Evolutionary conservation across 2,329 filamentous ascomycete species (phyloP), one percentile per base, ranked within the genome.

Genomic region (Clonostachys rosea): DNA sequence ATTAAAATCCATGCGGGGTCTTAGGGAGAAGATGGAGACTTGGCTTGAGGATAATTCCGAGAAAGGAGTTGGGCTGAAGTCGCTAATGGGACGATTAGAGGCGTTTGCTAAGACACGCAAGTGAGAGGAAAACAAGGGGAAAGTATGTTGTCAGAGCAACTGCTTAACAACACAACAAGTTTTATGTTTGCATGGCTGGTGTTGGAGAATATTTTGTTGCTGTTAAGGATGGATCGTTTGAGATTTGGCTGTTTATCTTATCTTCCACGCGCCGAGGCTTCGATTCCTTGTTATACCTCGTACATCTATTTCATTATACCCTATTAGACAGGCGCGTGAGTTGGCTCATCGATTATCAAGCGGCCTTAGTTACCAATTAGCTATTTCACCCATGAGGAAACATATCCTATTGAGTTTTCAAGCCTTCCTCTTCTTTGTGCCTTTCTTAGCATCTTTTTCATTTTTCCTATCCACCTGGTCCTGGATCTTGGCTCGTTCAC

Each of bases 41-140:
- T 95, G 89, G 86, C 69, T 97, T 47, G 84, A 87, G 67, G 76
- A 64, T 10, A 94, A 95, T 64, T 87, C 86, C 54, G 91, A 96
- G 71, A 86, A 84, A 59, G 91, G 91, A 0, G 69, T 87, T 59
- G 67, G 89, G 43, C 73, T 96, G 59, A 86, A 89, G 65, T 81
- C 74, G 20, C 69, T 84, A 35, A 74, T 95, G 55, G 76, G 76
- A 50, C 86, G 83, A 61, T 67, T 86, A 13, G 83, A 86, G 68
- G 69, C 60, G 4, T 69, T 69, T 61, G 65, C 70, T 2, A 70
- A 63, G 59, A 57, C 50, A 34, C 61, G 66, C 42, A 66, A 52
- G 51, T 66, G 49, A 30, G 24, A 30, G 24, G 24, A 10, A 10
- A 3, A 30, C 9, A 10, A 30, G 24, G 9, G 3, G 24, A 30